Base-by-base conservation (phyloP, 2,329 filamentous ascomycete species). In the Didymella pomorum region DNA sequence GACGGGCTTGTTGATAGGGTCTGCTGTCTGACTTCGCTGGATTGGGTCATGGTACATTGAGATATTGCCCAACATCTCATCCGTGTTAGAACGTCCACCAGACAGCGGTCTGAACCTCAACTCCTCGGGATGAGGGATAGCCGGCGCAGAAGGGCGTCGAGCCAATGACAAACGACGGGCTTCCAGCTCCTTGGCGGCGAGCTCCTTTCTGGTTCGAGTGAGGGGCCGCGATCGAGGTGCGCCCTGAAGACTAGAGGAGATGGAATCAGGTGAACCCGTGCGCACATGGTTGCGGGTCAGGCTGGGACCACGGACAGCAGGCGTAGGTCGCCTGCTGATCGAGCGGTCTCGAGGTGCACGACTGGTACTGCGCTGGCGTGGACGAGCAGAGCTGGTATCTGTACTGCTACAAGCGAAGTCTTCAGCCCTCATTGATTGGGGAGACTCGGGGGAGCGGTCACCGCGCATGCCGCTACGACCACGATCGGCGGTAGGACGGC, bases 161-260 rank as follows among this genome's bases (percentile, higher is more conserved):
- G 91, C 92, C 33, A 76, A 66, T 14, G 94, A 97, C 71, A 91
- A 87, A 57, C 94, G 88, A 26, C 94, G 87, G 70, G 95, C 91
- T 76, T 97, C 93, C 0, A 98, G 85, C 76, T 97, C 93, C 46
- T 90, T 88, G 8, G 93, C 92, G 10, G 79, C 81, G 20, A 79
- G 68, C 60, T 79, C 78, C 64, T 80, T 82, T 58, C 77, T 77
- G 52, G 73, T 76, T 57, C 79, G 63, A n/a, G 69, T 68, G 18
- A 67, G 61, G 16, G 67, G 65, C 58, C 72, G 64, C 29, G 64
- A 52, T 35, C 64, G 68, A 21, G 68, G 58, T 2, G 65, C 53
- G 37, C 70, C 72, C 2, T 72, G 75, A 14, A 72, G 71, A 18
- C 70, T 68, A 11, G 74, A 76, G 20, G 67, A 60, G 46, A 74